phyloP scores from a whole-genome alignment of 257 asterid genomes.

The Solanum ahanhuiri region DNA sequence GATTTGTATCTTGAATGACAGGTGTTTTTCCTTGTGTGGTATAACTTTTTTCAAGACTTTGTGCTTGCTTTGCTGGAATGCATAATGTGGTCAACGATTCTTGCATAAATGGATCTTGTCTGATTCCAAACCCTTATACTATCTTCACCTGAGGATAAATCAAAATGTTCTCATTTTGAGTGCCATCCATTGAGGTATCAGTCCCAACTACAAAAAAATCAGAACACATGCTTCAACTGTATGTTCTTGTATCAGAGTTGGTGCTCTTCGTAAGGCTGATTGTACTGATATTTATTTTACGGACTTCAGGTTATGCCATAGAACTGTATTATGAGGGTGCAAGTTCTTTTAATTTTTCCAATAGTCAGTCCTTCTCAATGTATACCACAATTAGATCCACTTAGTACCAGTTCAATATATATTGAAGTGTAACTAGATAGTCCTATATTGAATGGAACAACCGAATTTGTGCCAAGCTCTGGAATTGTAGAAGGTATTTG shows the following conservation, averaged over 20 bases:
- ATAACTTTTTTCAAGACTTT: background rate
- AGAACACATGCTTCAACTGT: background rate
- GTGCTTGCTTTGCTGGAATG: background rate
- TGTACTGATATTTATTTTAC: background rate
- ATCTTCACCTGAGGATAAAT: background rate
- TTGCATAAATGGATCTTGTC: background rate
- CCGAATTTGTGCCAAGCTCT: background rate
- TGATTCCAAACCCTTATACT: background rate
- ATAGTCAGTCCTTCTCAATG: background rate
- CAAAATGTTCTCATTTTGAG: background rate
- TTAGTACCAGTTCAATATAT: background rate
- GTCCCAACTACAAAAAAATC: background rate
- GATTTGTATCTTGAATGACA: background rate
- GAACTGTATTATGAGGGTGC: background rate
- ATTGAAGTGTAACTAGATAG: background rate
- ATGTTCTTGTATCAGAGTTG: background rate
- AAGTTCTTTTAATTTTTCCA: background rate
- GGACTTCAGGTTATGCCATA: background rate
- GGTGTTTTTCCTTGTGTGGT: background rate
- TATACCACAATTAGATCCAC: background rate
- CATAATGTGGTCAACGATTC: background rate
- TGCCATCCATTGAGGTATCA: background rate
- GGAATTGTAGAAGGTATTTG: background rate
- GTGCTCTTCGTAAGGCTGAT: background rate
- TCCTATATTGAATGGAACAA: background rate